Evolutionary conservation across 2,329 filamentous ascomycete species (phyloP).

Genomic region (Penicillium sclerotigenum): DNA sequence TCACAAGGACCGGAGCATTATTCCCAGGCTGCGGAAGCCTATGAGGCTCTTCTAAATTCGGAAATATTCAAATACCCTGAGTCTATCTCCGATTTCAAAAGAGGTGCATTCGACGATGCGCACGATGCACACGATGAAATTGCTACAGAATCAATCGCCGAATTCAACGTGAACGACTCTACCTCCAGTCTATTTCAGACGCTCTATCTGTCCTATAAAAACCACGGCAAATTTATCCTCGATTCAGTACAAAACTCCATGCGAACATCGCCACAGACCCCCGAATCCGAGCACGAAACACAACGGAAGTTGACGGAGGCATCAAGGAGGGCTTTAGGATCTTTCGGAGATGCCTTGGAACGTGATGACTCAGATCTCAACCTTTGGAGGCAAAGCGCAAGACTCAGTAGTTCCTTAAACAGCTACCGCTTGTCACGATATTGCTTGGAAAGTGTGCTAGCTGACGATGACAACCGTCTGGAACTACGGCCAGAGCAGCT

Average conservation of each 20-base stretch:
- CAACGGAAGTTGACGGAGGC: slow-evolving; percentile 31
- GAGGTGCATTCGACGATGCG: slow-evolving; percentile 55
- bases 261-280: slow-evolving; percentile 14
- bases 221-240: slow-evolving; percentile 87
- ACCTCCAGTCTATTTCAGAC: slow-evolving; percentile 81
- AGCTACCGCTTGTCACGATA: slow-evolving; percentile 59
- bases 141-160: slow-evolving; percentile 36
- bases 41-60: slow-evolving; percentile 79
- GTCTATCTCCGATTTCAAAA: slow-evolving; percentile 77
- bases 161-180: slow-evolving; percentile 65
- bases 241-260: slow-evolving; percentile 63
- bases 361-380: slow-evolving; percentile 64
- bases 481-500: slow-evolving; percentile 55
- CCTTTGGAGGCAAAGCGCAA: slow-evolving; percentile 60
- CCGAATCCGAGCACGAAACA: slow-evolving; percentile 17
- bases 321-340: slow-evolving; percentile 46
- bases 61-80: slow-evolving; percentile 94
- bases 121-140: slow-evolving; percentile 34
- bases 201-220: slow-evolving; percentile 91
- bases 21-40: slow-evolving; percentile 73
- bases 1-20: slow-evolving; percentile 78
- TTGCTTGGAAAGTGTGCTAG: slow-evolving; percentile 62
- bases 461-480: slow-evolving; percentile 57
- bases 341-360: slow-evolving; percentile 61
- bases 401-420: slow-evolving; percentile 55